Evolutionary conservation across 768 basidiomycete genomes (phyloP), one percentile per base, ranked within the genome.

Genomic region (Panaeolus papilionaceus): DNA sequence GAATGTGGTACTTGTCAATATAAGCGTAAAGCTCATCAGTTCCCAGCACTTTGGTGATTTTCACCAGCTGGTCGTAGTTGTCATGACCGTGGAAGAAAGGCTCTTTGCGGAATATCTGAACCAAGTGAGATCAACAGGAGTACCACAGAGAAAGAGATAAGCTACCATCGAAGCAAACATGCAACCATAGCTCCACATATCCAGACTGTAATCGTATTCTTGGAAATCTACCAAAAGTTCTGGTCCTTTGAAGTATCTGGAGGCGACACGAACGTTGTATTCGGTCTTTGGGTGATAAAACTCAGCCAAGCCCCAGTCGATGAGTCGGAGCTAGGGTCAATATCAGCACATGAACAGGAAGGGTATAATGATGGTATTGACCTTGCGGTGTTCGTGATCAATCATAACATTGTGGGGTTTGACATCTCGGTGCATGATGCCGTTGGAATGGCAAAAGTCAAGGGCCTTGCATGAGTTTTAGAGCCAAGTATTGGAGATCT

Each of bases 371-470:
- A 1, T 11, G 64, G 23, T 40, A 75, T 81, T 68, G 74, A 94
- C 96, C 84, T 96, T 94, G 77, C 94, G 90, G 79, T 93, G 93
- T 74, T 98, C 95, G 77, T 98, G 96, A 79, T 99, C 97, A 79
- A 98, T 98, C 96, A 99, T 98, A 65, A 99, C 95, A 79, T 99
- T 99, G 80, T 98, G 96, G 12, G 97, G 97, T 77, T 99, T 99
- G 67, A 99, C 97, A 77, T 98, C 97, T 72, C 97, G 85, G 78
- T 98, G 96, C 95, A 98, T 98, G 78, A 99, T 98, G 9, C 97
- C 97, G 73, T 96, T 95, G 38, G 97, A 99, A 79, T 99, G 97
- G 74, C 97, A 98, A 78, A 90, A 99, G 80, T 99, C 97, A 76
- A 99, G 83, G 4, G 97, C 97, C 93, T 95, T 67, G 47, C 62